These are phyloP conservation scores for Cadophora sp. DNA, from an alignment of 2,329 filamentous ascomycete species.

Conservation along the genomic window DNA sequence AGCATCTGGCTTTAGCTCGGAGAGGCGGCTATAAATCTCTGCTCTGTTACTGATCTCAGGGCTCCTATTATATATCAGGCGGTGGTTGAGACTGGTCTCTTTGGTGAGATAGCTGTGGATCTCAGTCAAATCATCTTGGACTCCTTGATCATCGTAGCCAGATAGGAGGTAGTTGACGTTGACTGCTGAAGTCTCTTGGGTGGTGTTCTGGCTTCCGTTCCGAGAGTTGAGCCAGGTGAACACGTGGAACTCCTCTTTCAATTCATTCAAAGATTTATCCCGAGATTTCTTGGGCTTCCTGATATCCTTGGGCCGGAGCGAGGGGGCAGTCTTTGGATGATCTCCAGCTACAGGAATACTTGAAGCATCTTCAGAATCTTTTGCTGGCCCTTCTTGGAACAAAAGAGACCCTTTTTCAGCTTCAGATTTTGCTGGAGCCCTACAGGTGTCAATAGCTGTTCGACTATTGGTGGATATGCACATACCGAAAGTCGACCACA, in stretches of 20 bases:
- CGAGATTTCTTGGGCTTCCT: background rate
- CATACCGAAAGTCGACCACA: conserved; percentile 30
- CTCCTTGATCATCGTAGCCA: conserved; percentile 13
- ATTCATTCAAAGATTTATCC: background rate
- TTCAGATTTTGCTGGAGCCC: conserved; percentile 1
- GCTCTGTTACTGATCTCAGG: conserved; percentile 1
- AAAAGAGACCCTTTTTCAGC: conserved; percentile 12
- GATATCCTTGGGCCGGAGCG: conserved; percentile 1
- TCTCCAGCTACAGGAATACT: background rate
- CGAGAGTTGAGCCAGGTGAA: conserved; percentile 35
- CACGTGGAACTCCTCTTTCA: conserved; percentile 36
- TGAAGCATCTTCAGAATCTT: background rate
- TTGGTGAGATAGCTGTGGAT: conserved; percentile 32
- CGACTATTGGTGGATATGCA: background rate
- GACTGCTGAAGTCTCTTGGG: background rate
- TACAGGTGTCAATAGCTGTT: background rate
- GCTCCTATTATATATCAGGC: conserved; percentile 29
- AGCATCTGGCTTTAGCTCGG: conserved; percentile 25
- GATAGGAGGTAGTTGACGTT: conserved; percentile 8
- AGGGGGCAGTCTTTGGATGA: background rate
- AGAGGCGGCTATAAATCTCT: conserved; percentile 23
- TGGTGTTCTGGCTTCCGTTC: background rate
- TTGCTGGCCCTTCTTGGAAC: background rate
- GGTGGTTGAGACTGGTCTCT: conserved; percentile 30
- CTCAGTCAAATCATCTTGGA: conserved; percentile 28